Evolutionary conservation across 306 rosid genomes (phyloP), one percentile per base, ranked within the genome.

Genomic region (Rubus parviflorus): DNA sequence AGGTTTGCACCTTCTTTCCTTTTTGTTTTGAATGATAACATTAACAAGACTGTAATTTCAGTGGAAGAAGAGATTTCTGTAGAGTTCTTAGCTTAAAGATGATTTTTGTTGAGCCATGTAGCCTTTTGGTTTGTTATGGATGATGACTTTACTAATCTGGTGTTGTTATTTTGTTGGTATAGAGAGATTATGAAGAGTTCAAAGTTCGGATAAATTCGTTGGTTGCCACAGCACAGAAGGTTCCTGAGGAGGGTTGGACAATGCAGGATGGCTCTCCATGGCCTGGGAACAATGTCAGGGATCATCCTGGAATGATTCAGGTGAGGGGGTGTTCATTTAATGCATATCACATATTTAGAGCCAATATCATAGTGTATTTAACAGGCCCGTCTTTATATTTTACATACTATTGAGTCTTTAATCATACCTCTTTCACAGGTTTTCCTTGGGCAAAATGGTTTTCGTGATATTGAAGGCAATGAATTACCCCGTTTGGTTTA

Each of bases 221-320:
- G 79, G 98, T 93, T 65, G 90, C 98, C 57, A 89, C 86, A 81
- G 88, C 98, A 23, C 91, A 85, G 53, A 93, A 93, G 85, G 97
- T 90, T 79, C 98, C 98, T 0, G 98, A 93, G 83, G 98, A 93
- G 35, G 98, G 98, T 5, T 93, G 98, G 98, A 93, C 98, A 58
- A 93, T 93, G 98, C 98, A 93, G 82, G 98, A 93, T 65, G 98
- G 97, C 75, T 91, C 97, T 83, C 94, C 94, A 40, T 93, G 98
- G 98, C 98, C 98, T 3, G 98, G 98, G 62, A 93, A 93, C 84
- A 86, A 82, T 80, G 97, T 93, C 42, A 85, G 91, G 71, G 98
- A 93, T 85, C 98, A 93, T 82, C 98, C 98, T 52, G 98, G 98
- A 70, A 93, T 93, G 98, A 93, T 93, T 60, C 98, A 93, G 88